A percentile compares a stretch with the other conserved stretches of the same genome.
phyloP scores from a whole-genome alignment of 345 rosid genomes.

The Erysimum cheiranthoides region DNA sequence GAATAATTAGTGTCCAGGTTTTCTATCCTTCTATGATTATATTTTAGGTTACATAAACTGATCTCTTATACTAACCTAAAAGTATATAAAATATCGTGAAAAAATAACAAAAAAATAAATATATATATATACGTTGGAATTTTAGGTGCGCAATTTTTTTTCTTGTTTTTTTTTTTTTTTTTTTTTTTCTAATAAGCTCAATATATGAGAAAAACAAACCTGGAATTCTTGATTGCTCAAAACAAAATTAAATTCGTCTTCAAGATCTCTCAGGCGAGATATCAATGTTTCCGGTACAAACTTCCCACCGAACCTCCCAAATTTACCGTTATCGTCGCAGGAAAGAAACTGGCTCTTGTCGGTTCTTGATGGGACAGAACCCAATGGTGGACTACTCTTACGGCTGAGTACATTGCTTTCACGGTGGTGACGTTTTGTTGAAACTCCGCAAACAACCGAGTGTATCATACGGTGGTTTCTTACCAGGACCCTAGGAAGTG shows the following conservation, averaged over 20 bases:
- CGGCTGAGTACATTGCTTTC: background rate
- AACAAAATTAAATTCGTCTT: slow-evolving; percentile 57
- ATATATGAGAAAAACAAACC: slow-evolving; percentile 49
- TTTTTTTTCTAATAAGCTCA: background rate
- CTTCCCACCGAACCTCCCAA: slow-evolving; percentile 81
- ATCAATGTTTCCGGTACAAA: slow-evolving; percentile 78
- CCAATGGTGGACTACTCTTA: slow-evolving; percentile 1
- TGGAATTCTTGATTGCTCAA: slow-evolving; percentile 64
- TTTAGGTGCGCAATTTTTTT: background rate
- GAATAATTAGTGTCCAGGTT: background rate
- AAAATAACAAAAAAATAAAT: too few relatives aligned
- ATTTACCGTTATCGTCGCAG: slow-evolving; percentile 37
- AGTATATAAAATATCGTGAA: too few relatives aligned
- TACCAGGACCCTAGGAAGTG: slow-evolving; percentile 10
- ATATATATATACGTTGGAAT: background rate
- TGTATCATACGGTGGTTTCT: slow-evolving; percentile 27
- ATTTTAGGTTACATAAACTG: background rate
- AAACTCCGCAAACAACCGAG: slow-evolving; percentile 19
- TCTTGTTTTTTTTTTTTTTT: background rate
- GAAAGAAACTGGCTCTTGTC: slow-evolving; percentile 7
- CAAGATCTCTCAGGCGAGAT: slow-evolving; percentile 57
- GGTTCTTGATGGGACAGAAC: slow-evolving; percentile 30
- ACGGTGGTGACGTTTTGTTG: slow-evolving; percentile 16
- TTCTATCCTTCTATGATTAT: background rate
- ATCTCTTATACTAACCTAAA: too few relatives aligned